phyloP scores from a whole-genome alignment of 1,139 yeast species.

The Lodderomyces jiufengensis region DNA sequence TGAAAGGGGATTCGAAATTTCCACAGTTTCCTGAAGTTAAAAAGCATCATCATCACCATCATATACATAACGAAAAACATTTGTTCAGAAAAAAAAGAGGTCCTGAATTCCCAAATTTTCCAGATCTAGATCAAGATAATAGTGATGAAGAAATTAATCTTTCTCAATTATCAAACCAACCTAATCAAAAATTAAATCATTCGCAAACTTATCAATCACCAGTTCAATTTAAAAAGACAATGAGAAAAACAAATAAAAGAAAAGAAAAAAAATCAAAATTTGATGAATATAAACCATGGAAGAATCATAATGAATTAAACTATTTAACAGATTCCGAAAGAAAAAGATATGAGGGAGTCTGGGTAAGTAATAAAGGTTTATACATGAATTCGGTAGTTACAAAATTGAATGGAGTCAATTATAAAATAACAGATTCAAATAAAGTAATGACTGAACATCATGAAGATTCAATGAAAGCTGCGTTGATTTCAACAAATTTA shows the following conservation, averaged over 20 bases:
- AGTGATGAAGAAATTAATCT: neutral
- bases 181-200: conserved; percentile 1
- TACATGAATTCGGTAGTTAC: conserved; percentile 48
- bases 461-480: conserved; percentile 29
- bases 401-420: conserved; percentile 29
- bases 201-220: conserved; percentile 15
- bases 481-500: conserved; percentile 27
- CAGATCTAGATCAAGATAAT: neutral
- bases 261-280: conserved; percentile 49
- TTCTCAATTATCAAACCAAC: neutral
- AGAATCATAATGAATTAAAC: conserved; percentile 66
- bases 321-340: conserved; percentile 68
- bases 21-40: conserved; percentile 29
- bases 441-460: conserved; percentile 8
- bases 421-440: conserved; percentile 14
- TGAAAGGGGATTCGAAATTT: conserved; percentile 13
- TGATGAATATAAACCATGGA: conserved; percentile 95
- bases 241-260: conserved; percentile 54
- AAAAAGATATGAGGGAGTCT: conserved; percentile 86
- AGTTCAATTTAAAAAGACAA: conserved; percentile 58
- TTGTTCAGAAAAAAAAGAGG: conserved; percentile 1
- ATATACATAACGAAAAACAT: conserved; percentile 15
- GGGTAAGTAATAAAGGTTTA: conserved; percentile 82
- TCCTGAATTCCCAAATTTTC: neutral
- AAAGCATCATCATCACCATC: conserved; percentile 8